A percentile compares a stretch with the other conserved stretches of the same genome.
Conservation (phyloP, 2,329 filamentous ascomycete species). For the Hymenoscyphus fructigenus region DNA sequence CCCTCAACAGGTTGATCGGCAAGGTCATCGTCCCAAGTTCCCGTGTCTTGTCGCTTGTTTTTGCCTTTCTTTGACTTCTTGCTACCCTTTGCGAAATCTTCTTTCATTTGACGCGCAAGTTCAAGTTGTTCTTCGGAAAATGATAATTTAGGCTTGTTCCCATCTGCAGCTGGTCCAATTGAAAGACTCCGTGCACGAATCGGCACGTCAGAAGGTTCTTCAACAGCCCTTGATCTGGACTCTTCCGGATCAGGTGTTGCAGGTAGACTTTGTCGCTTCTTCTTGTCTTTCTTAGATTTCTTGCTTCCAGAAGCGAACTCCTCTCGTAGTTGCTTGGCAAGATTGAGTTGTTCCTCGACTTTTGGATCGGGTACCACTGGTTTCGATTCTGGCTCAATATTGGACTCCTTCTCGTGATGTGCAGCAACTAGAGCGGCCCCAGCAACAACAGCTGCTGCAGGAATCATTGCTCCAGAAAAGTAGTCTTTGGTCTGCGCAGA, state of each 20-base stretch:
- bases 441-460: constrained; percentile 16
- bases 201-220: constrained; percentile 21
- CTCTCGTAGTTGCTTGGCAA: constrained; percentile 32
- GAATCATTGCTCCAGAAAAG: constrained; percentile 19
- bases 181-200: constrained; percentile 32
- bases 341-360: constrained; percentile 31
- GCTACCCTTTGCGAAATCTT: constrained; percentile 27
- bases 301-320: constrained; percentile 28
- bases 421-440: constrained; percentile 19
- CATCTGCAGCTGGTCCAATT: constrained; percentile 21
- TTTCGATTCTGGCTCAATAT: not conserved
- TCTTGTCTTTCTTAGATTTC: constrained; percentile 36
- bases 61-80: constrained; percentile 36
- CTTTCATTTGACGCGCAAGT: constrained; percentile 32
- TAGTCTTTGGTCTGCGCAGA: constrained; percentile 12
- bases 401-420: constrained; percentile 12
- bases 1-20: constrained; percentile 9
- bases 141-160: constrained; percentile 20
- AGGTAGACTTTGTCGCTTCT: constrained; percentile 32
- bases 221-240: constrained; percentile 26
- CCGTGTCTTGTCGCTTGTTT: constrained; percentile 14
- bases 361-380: constrained; percentile 22
- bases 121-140: constrained; percentile 34
- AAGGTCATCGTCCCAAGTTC: constrained; percentile 20
- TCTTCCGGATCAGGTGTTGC: constrained; percentile 25